These are phyloP conservation scores for Cinchona pubescens DNA, from an alignment of 257 asterid species.

Conservation along the genomic window DNA sequence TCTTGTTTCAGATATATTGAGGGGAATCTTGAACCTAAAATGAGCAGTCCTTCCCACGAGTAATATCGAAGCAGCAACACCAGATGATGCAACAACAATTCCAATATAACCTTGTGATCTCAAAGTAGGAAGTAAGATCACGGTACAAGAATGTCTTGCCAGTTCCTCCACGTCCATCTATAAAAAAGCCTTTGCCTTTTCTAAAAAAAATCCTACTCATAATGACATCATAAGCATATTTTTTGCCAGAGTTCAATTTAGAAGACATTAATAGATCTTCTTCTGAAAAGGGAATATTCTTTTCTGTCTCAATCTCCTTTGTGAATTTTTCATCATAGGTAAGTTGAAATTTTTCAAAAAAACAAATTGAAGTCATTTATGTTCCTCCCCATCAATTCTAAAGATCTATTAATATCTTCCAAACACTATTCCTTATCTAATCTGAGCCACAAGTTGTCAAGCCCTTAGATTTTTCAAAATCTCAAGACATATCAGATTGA, in stretches of 20 bases:
- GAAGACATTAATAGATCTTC: not conserved
- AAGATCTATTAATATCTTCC: not conserved
- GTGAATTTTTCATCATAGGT: not conserved
- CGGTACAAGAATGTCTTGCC: not conserved
- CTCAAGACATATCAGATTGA: not conserved
- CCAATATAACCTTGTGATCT: not conserved
- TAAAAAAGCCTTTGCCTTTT: not conserved
- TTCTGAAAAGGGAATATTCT: not conserved
- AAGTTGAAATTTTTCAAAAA: not conserved
- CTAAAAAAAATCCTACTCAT: no score
- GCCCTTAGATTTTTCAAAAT: accelerated
- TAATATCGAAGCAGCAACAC: not conserved
- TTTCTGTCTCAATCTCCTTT: not conserved
- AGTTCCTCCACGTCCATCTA: not conserved
- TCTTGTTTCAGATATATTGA: not conserved
- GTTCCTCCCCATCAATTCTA: not conserved
- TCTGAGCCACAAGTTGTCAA: accelerated
- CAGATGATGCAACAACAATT: not conserved
- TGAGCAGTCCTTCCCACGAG: not conserved
- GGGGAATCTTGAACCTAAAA: constrained; percentile 5
- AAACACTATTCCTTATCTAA: not conserved
- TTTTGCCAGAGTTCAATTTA: not conserved
- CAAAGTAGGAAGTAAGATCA: not conserved
- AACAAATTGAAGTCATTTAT: not conserved
- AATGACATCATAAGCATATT: not conserved